Evolutionary conservation across 2,329 filamentous ascomycete species (phyloP).

Genomic region (Huntiella omanensis): DNA sequence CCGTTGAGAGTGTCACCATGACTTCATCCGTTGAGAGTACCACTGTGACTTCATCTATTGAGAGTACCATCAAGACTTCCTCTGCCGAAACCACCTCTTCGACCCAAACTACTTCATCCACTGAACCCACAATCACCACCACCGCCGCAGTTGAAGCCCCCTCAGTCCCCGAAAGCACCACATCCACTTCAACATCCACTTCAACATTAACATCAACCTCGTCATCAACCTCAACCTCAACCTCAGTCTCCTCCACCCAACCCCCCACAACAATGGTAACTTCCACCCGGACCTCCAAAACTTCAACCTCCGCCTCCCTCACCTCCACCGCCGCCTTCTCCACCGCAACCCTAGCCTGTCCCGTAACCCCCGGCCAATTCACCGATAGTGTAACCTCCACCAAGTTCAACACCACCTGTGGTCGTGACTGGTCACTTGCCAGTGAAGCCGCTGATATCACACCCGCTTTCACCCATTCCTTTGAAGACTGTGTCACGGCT

Average conservation of each 20-base stretch:
- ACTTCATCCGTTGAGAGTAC: too few relatives aligned
- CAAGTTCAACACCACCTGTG: conserved; percentile 26
- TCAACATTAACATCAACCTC: conserved; percentile 8
- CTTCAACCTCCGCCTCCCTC: neutral
- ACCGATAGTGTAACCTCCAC: conserved; percentile 22
- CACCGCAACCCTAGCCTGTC: conserved; percentile 20
- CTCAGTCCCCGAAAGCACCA: conserved; percentile 10
- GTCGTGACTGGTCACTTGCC: conserved; percentile 25
- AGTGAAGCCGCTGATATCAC: conserved; percentile 19
- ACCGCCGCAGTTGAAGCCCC: conserved; percentile 4
- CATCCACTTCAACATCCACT: conserved; percentile 8
- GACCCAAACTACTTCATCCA: too few relatives aligned
- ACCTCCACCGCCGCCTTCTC: conserved; percentile 12
- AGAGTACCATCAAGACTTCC: neutral
- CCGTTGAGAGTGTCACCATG: too few relatives aligned
- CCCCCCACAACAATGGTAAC: neutral
- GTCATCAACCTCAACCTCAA: conserved; percentile 8
- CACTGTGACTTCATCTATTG: too few relatives aligned
- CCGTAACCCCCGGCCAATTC: conserved; percentile 20
- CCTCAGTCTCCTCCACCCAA: conserved; percentile 6
- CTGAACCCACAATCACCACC: neutral
- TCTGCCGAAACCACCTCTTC: too few relatives aligned
- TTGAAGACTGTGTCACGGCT: conserved; percentile 26
- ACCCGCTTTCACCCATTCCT: conserved; percentile 20
- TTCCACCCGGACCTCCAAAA: neutral